phyloP scores from a whole-genome alignment of 179 eudicot species.

The Actinidia arguta region DNA sequence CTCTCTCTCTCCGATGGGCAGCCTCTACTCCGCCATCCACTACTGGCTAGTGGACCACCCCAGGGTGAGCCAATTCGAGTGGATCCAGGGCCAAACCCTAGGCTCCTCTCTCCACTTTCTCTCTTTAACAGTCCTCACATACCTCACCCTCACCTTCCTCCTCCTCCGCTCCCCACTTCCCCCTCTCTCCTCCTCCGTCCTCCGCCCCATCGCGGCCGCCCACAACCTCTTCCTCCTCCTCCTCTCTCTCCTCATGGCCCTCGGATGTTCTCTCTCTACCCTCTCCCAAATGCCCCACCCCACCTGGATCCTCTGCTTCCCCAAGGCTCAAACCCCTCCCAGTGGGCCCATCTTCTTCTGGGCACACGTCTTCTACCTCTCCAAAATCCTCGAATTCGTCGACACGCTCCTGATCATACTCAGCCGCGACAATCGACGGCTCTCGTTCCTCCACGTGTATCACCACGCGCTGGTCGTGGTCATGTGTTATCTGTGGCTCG shows the following conservation, averaged over 20 bases:
- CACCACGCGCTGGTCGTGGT: conserved; percentile 82
- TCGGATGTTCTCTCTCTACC: conserved; percentile 67
- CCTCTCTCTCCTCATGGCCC: conserved; percentile 76
- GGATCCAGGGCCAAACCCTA: conserved; percentile 43
- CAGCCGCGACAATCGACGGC: conserved; percentile 40
- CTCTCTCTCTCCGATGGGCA: conserved; percentile 32
- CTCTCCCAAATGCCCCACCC: conserved; percentile 47
- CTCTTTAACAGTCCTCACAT: conserved; percentile 50
- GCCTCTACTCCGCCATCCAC: conserved; percentile 23
- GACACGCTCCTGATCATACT: conserved; percentile 77
- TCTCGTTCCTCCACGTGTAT: conserved; percentile 94
- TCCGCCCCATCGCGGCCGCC: conserved; percentile 64
- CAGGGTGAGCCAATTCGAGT: conserved; percentile 52
- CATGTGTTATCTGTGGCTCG: conserved; percentile 86
- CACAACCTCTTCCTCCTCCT: conserved; percentile 78
- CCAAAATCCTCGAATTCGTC: conserved; percentile 75
- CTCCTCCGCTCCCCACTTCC: conserved; percentile 40
- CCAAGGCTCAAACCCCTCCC: conserved; percentile 49
- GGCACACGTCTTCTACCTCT: conserved; percentile 86
- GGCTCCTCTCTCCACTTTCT: conserved; percentile 59
- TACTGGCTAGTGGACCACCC: conserved; percentile 73
- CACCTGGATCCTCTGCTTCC: conserved; percentile 74
- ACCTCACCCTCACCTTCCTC: conserved; percentile 64
- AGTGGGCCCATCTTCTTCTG: conserved; percentile 85
- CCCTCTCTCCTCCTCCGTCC: conserved; percentile 45